These are phyloP conservation scores for Corymbia maculata DNA, from an alignment of 345 rosid genomes.

Conservation along the genomic window DNA sequence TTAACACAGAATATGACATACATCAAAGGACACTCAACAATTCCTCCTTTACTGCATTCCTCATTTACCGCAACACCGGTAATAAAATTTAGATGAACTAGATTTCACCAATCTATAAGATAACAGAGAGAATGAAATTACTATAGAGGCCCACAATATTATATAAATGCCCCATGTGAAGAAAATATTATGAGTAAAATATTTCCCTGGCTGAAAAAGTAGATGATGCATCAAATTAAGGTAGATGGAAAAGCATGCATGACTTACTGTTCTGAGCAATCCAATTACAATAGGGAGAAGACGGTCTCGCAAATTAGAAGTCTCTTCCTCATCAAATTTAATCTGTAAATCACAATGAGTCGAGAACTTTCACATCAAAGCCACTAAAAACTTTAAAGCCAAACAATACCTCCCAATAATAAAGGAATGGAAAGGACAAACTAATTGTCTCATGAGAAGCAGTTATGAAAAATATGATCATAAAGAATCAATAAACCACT, in stretches of 20 bases:
- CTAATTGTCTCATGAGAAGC: neutral
- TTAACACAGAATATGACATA: neutral
- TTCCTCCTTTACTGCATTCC: neutral
- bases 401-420: neutral
- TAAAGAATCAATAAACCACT: neutral
- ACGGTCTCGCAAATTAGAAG: slow-evolving; percentile 4
- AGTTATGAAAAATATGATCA: neutral
- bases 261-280: slow-evolving; percentile 9
- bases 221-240: neutral
- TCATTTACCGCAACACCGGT: neutral
- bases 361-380: neutral
- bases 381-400: neutral
- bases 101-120: neutral
- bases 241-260: neutral
- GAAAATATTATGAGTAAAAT: neutral
- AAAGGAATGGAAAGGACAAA: neutral
- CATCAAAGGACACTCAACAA: neutral
- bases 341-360: neutral
- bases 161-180: neutral
- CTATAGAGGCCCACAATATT: neutral
- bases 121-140: neutral
- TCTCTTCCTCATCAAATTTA: slow-evolving; percentile 4
- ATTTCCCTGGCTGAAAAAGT: neutral
- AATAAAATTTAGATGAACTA: neutral
- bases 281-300: slow-evolving; percentile 9